These are phyloP conservation scores for Nicotiana knightiana DNA, from an alignment of 257 asterid species.

Conservation along the genomic window DNA sequence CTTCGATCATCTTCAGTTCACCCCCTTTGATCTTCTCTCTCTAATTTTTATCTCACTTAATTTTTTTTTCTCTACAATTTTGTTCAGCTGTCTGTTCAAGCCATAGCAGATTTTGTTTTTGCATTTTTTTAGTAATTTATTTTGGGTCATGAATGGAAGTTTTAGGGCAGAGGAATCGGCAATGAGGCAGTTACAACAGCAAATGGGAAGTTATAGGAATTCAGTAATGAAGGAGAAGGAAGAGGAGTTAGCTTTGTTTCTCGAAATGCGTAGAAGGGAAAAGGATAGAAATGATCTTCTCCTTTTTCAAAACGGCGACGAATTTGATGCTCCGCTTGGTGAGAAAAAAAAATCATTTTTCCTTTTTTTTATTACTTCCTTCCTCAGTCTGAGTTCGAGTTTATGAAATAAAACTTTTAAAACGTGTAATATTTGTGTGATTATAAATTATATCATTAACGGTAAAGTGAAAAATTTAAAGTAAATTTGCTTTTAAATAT, in stretches of 20 bases:
- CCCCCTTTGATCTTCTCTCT: not conserved
- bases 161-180: constrained; percentile 1
- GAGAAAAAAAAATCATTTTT: not conserved
- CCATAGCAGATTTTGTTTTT: not conserved
- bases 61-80: not conserved
- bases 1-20: not conserved
- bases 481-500: no score
- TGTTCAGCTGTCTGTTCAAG: not conserved
- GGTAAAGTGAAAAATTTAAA: no score
- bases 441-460: no score
- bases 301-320: constrained; percentile 2
- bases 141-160: constrained; percentile 8
- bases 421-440: no score
- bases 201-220: constrained; percentile 2
- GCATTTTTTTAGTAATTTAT: not conserved
- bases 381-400: no score
- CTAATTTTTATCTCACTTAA: not conserved
- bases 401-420: no score
- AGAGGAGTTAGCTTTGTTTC: constrained; percentile 12
- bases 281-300: constrained; percentile 4
- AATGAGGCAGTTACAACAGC: not conserved
- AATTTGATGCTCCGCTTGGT: constrained; percentile 15
- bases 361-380: no score
- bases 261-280: constrained; percentile 9
- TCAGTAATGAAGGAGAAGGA: constrained; percentile 17